Percentiles rank a stretch among this genome's conserved stretches.
These are phyloP conservation scores for Agrocybe praecox DNA, from an alignment of 768 basidiomycete genomes.

Conservation along the genomic window DNA sequence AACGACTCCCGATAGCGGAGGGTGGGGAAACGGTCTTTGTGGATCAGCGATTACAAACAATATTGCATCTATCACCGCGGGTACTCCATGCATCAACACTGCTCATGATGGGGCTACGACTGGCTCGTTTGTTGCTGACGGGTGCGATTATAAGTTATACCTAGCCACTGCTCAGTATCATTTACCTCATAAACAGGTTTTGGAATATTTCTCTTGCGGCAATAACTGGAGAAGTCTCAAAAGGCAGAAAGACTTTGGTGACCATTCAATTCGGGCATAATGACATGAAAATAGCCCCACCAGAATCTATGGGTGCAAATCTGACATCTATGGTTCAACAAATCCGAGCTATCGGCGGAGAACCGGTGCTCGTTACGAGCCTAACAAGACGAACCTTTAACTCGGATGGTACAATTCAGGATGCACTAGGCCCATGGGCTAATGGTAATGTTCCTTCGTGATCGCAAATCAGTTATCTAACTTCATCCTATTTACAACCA, in stretches of 20 bases:
- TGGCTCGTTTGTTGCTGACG: constrained; percentile 38
- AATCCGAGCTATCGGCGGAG: constrained; percentile 36
- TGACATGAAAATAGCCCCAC: constrained; percentile 41
- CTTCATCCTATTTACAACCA: constrained; percentile 5
- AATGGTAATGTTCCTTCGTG: constrained; percentile 23
- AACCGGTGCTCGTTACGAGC: constrained; percentile 43
- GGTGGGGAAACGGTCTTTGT: constrained; percentile 46
- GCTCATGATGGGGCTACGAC: constrained; percentile 44
- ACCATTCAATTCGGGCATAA: constrained; percentile 49
- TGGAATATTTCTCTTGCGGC: constrained; percentile 36
- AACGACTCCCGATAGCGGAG: constrained; percentile 37
- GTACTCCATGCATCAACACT: constrained; percentile 41
- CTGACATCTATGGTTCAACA: constrained; percentile 40
- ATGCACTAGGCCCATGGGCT: constrained; percentile 39
- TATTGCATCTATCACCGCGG: constrained; percentile 31
- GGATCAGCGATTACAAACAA: constrained; percentile 31
- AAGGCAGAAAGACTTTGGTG: constrained; percentile 35
- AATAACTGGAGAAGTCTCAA: constrained; percentile 35
- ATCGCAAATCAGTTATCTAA: neutral
- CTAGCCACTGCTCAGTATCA: no score
- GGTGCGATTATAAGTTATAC: constrained; percentile 19
- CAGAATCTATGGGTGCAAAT: constrained; percentile 45
- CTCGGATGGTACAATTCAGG: constrained; percentile 35
- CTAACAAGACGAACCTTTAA: constrained; percentile 40
- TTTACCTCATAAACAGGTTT: constrained; percentile 16